phyloP scores from a whole-genome alignment of 2,329 filamentous ascomycete genomes.

The Ascochyta fabae region DNA sequence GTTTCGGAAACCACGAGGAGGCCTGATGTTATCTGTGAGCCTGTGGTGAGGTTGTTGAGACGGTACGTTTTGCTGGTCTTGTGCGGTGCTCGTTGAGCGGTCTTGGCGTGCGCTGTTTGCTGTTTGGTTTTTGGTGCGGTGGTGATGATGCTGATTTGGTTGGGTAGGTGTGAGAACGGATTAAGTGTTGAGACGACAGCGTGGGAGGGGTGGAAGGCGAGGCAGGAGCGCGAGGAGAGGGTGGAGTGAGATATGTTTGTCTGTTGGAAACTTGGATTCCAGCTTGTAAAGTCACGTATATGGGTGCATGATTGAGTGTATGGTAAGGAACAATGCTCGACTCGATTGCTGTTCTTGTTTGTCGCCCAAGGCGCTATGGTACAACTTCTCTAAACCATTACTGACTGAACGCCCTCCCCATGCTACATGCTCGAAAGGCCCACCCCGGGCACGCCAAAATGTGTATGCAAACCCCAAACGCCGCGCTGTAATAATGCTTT shows the following conservation, averaged over 20 bases:
- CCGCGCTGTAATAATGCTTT: slow-evolving; percentile 49
- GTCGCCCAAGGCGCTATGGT: slow-evolving; percentile 18
- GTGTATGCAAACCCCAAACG: slow-evolving; percentile 45
- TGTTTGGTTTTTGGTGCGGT: too few relatives aligned
- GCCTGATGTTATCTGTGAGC: slow-evolving; percentile 59
- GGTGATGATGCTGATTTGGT: not conserved
- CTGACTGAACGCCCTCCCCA: slow-evolving; percentile 29
- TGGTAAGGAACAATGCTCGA: not conserved
- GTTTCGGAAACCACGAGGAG: slow-evolving; percentile 46
- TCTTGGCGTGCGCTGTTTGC: slow-evolving; percentile 24
- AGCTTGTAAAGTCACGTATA: not conserved
- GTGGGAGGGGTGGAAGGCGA: slow-evolving; percentile 59
- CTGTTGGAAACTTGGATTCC: not conserved
- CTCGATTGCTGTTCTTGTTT: slow-evolving; percentile 5
- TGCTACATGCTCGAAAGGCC: slow-evolving; percentile 33
- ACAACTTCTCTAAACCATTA: slow-evolving; percentile 24
- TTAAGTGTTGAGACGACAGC: slow-evolving; percentile 67
- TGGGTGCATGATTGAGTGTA: not conserved
- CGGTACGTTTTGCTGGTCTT: slow-evolving; percentile 53
- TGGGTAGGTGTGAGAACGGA: slow-evolving; percentile 58
- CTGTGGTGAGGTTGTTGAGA: slow-evolving; percentile 65
- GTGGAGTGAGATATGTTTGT: not conserved
- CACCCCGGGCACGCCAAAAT: slow-evolving; percentile 18
- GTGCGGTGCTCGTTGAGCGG: slow-evolving; percentile 7
- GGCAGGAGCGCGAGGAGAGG: slow-evolving; percentile 29